Base-by-base conservation (phyloP, 2,329 filamentous ascomycete genomes). In the Xylariaceae sp. region DNA sequence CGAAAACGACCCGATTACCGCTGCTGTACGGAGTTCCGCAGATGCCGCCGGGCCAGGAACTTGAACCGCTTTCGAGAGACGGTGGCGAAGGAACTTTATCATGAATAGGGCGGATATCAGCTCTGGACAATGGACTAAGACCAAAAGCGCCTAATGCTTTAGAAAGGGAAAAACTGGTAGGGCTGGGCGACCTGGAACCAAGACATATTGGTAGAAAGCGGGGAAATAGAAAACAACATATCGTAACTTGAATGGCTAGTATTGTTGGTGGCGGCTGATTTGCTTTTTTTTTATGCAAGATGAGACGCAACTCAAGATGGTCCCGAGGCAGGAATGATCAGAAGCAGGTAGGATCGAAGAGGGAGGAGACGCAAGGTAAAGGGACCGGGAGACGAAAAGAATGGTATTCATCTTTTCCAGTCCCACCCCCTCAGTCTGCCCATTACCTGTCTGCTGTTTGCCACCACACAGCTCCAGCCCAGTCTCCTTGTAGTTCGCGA, bases 391-490 rank as follows among this genome's bases (percentile, higher is more conserved):
- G n/a, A 18, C 16, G 36, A 24, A 35, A 35, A 16, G 27, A 37
- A 33, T 43, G 48, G 26, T 20, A 40, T 49, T 44, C 30, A 15
- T 42, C 44, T 37, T 32, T 47, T 32, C 33, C 21, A 11, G 24
- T 36, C 33, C 32, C 13, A 15, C 44, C 42, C 45, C 47, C 44
- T 58, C 39, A 42, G 47, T n/a, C n/a, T 6, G 6, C 27, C 33
- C 24, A 15, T 37, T 46, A 40, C 32, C 29, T 37, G 33, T 45
- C 39, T 23, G 33, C 9, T 43, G 48, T 36, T 55, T 58, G 52
- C 32, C 52, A 46, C 52, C 35, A 26, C 40, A 50, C 42, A 51
- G 33, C 44, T 37, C 44, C 18, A 46, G 29, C 55, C 51, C 46
- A 51, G 36, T 35, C 35, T 29, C 33, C 36, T 23, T 29, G 45